Percentiles rank a stretch among this genome's conserved stretches.
Evolutionary conservation across 176 grass and related monocot genomes (phyloP).

Genomic region (Coix lacrymajobi): DNA sequence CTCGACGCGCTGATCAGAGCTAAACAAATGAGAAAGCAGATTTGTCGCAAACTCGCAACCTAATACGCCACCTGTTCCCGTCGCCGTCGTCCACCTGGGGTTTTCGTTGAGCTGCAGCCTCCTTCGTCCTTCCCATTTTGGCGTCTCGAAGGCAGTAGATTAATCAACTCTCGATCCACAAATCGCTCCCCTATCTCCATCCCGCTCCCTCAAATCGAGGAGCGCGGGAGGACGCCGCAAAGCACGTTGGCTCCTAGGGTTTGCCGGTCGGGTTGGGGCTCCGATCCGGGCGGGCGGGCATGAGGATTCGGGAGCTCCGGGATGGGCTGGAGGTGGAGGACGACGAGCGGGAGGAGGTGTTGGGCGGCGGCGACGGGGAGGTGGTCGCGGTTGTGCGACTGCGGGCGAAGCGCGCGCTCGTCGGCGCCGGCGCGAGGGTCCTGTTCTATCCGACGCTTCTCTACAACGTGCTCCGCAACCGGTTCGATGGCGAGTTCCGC

Average conservation of each 20-base stretch:
- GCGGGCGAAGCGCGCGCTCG: conserved; percentile 63
- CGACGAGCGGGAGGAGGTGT: conserved; percentile 3
- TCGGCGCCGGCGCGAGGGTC: conserved; percentile 74
- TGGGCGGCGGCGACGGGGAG: neutral
- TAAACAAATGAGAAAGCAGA: neutral
- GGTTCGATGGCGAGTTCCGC: conserved; percentile 70
- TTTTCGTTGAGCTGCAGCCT: neutral
- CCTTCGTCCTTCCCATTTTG: neutral
- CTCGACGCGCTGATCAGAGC: neutral
- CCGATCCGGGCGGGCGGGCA: neutral
- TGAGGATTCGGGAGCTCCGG: conserved; percentile 37
- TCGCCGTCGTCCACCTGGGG: neutral
- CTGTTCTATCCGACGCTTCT: conserved; percentile 93
- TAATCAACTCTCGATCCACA: conserved; percentile 13
- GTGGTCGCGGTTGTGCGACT: conserved; percentile 21
- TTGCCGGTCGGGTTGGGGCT: neutral
- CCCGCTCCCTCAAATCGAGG: neutral
- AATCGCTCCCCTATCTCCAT: neutral
- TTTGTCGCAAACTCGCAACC: conserved; percentile 7
- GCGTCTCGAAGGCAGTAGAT: conserved; percentile 23
- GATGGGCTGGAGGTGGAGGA: conserved; percentile 14
- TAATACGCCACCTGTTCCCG: neutral
- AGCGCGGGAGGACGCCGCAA: neutral
- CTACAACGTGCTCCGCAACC: conserved; percentile 92
- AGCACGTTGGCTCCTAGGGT: conserved; percentile 3